Evolutionary conservation across 192 early-diverging fungal genomes (phyloP).

Genomic region (Backusella liffmaniae): DNA sequence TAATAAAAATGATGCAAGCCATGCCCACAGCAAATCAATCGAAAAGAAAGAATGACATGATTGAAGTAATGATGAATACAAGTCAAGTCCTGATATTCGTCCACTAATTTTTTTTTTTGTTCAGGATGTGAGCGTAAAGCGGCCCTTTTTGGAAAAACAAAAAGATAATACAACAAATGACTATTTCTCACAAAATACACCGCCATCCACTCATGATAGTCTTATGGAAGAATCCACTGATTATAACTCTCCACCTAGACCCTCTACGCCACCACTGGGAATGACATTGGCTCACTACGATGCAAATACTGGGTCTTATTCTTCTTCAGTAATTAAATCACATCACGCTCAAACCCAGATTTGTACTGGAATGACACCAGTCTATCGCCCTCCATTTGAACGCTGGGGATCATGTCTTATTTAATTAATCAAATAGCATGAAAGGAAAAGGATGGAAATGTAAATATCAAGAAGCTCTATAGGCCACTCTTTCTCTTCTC

Average conservation of each 20-base stretch:
- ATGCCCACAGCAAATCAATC: background rate
- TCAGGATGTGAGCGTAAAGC: background rate
- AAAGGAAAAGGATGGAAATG: background rate
- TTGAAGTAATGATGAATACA: slow-evolving; percentile 2
- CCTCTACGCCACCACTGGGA: slow-evolving; percentile 26
- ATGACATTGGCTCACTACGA: slow-evolving; percentile 41
- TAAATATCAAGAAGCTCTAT: background rate
- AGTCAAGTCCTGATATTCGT: background rate
- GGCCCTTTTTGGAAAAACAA: background rate
- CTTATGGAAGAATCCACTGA: background rate
- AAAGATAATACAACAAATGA: background rate
- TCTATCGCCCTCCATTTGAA: slow-evolving; percentile 32
- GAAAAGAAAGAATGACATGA: background rate
- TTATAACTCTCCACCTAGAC: slow-evolving; percentile 5
- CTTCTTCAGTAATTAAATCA: slow-evolving; percentile 17
- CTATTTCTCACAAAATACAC: background rate
- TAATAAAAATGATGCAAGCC: background rate
- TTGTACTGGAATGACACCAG: slow-evolving; percentile 37
- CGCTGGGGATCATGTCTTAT: slow-evolving; percentile 34
- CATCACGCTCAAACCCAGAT: slow-evolving; percentile 8
- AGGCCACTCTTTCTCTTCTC: background rate
- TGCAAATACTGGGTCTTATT: slow-evolving; percentile 23
- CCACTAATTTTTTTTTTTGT: background rate
- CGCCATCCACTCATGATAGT: background rate
- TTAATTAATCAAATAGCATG: background rate